A percentile compares a stretch with the other conserved stretches of the same genome.
Evolutionary conservation across 2,329 filamentous ascomycete species (phyloP).

Genomic region (Fusarium verrucosum): DNA sequence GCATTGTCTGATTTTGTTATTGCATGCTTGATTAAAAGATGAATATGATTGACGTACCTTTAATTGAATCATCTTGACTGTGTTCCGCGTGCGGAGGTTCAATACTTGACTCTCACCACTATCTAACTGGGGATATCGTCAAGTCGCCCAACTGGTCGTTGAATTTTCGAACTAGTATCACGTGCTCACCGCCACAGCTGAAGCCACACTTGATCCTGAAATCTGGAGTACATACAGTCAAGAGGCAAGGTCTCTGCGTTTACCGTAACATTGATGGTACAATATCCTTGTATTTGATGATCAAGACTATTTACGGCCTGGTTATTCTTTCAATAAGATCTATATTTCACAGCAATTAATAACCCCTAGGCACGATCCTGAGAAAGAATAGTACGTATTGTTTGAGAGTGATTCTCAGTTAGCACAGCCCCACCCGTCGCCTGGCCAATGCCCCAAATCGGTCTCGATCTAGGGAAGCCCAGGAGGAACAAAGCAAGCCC

Average conservation of each 20-base stretch:
- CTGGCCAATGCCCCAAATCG: slow-evolving; percentile 45
- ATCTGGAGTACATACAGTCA: slow-evolving; percentile 2
- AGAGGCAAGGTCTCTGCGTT: not conserved
- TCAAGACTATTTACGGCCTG: too few species aligned
- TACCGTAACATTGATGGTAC: not conserved
- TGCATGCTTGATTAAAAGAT: accelerated
- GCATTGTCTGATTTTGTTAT: slow-evolving; percentile 74
- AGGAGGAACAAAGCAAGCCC: slow-evolving; percentile 33
- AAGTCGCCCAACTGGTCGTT: slow-evolving; percentile 23
- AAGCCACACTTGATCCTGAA: slow-evolving; percentile 10
- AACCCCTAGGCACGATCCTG: too few species aligned
- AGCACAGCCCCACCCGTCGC: slow-evolving; percentile 44
- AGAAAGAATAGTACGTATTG: not conserved
- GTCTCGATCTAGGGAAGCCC: slow-evolving; percentile 36
- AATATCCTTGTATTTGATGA: not conserved
- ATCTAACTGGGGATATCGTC: slow-evolving; percentile 33
- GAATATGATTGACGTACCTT: slow-evolving; percentile 63
- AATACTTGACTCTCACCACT: slow-evolving; percentile 37
- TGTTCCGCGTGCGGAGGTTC: slow-evolving; percentile 30
- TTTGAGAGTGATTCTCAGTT: not conserved
- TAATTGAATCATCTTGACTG: slow-evolving; percentile 85
- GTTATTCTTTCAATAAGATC: too few species aligned
- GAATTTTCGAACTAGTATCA: slow-evolving; percentile 44
- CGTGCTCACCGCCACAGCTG: slow-evolving; percentile 37
- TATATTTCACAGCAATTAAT: too few species aligned